phyloP scores from a whole-genome alignment of 805 yeast species.

The Zygotorulaspora chibaensis region DNA sequence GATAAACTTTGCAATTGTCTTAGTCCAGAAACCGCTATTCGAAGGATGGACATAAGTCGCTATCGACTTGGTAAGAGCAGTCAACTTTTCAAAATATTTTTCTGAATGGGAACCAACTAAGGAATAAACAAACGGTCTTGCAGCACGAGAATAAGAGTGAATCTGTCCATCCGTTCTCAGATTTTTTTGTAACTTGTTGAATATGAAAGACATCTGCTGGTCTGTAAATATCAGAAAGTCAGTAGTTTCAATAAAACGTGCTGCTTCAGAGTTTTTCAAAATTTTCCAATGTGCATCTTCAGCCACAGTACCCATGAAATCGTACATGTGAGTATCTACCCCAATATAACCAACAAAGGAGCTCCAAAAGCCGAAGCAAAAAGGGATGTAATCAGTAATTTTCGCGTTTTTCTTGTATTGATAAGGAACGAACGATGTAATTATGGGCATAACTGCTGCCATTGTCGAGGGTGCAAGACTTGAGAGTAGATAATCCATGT shows the following conservation, averaged over 20 bases:
- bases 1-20: conserved; percentile 61
- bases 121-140: conserved; percentile 50
- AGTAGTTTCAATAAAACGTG: conserved; percentile 27
- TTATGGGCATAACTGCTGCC: conserved; percentile 46
- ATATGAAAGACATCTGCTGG: conserved; percentile 55
- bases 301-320: conserved; percentile 59
- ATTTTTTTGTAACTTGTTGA: conserved; percentile 49
- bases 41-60: conserved; percentile 90
- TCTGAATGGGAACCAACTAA: conserved; percentile 48
- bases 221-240: conserved; percentile 60
- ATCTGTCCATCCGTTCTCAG: conserved; percentile 36
- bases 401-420: conserved; percentile 35
- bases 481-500: conserved; percentile 49
- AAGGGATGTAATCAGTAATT: conserved; percentile 55
- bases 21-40: conserved; percentile 85
- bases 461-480: conserved; percentile 53
- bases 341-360: conserved; percentile 45
- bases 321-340: conserved; percentile 60
- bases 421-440: conserved; percentile 52
- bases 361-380: conserved; percentile 71
- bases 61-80: conserved; percentile 58
- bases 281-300: conserved; percentile 40
- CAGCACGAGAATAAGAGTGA: conserved; percentile 45
- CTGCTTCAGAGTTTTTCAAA: conserved; percentile 13
- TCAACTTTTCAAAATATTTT: conserved; percentile 47